These are phyloP conservation scores for Chaetoscypha palmicola DNA, from an alignment of 2,329 filamentous ascomycete genomes.

Conservation along the genomic window DNA sequence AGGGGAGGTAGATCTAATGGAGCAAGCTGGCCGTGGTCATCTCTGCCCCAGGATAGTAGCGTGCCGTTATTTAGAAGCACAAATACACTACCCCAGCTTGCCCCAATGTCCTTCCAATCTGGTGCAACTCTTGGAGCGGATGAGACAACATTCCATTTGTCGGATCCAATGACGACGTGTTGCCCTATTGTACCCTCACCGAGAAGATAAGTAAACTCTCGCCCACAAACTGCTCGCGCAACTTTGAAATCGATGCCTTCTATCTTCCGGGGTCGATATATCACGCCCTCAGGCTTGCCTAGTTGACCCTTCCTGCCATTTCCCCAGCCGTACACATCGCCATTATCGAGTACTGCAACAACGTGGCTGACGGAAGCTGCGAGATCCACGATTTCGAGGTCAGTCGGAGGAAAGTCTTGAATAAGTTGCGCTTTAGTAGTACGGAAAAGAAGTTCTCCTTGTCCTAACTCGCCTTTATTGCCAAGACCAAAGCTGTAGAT, in stretches of 20 bases:
- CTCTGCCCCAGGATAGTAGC: slow-evolving; percentile 70
- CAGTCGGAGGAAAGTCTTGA: slow-evolving; percentile 55
- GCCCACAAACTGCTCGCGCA: slow-evolving; percentile 64
- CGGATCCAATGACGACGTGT: slow-evolving; percentile 61
- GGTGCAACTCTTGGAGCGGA: slow-evolving; percentile 45
- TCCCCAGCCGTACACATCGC: slow-evolving; percentile 82
- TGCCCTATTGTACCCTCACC: slow-evolving; percentile 48
- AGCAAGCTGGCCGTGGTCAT: slow-evolving; percentile 77
- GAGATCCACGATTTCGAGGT: slow-evolving; percentile 54
- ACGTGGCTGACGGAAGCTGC: slow-evolving; percentile 73
- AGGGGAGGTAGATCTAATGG: slow-evolving; percentile 54
- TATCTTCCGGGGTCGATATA: slow-evolving; percentile 57
- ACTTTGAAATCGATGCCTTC: slow-evolving; percentile 54
- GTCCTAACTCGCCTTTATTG: slow-evolving; percentile 64
- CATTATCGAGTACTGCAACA: slow-evolving; percentile 65
- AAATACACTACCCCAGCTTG: slow-evolving; percentile 79
- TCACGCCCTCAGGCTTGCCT: slow-evolving; percentile 48
- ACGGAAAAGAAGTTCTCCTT: slow-evolving; percentile 46
- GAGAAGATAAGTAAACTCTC: slow-evolving; percentile 77
- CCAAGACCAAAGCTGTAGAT: slow-evolving; percentile 62
- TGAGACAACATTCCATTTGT: slow-evolving; percentile 65
- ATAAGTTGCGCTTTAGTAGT: slow-evolving; percentile 44
- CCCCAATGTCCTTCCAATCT: slow-evolving; percentile 61
- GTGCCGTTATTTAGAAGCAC: slow-evolving; percentile 54
- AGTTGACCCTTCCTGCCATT: slow-evolving; percentile 80